Evolutionary conservation across 2,329 filamentous ascomycete species (phyloP).

Genomic region (Penicillium sp.): DNA sequence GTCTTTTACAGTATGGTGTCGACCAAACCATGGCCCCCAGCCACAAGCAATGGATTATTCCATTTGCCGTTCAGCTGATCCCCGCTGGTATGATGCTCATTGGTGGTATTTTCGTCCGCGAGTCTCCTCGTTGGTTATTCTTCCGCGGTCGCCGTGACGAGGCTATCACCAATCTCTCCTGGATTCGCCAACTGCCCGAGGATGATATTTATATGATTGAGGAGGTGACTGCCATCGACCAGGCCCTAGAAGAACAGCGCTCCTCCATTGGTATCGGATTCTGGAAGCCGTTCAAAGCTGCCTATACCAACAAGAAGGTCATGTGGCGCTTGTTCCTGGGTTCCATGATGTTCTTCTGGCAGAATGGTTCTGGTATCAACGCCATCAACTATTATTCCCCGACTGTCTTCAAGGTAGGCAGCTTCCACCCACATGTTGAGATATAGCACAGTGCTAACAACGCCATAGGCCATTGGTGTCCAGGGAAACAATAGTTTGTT

Average conservation of each 20-base stretch:
- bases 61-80: constrained; percentile 39
- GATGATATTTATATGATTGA: constrained; percentile 68
- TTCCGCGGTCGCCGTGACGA: constrained; percentile 70
- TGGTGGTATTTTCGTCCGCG: constrained; percentile 64
- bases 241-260: constrained; percentile 68
- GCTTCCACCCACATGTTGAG: background rate
- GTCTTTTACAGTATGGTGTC: constrained; percentile 55
- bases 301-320: constrained; percentile 60
- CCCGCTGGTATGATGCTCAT: constrained; percentile 47
- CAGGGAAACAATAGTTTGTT: constrained; percentile 63
- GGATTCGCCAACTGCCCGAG: constrained; percentile 45
- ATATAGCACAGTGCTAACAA: background rate
- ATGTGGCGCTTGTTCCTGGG: constrained; percentile 76
- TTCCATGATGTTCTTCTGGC: constrained; percentile 75
- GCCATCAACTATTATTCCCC: constrained; percentile 78
- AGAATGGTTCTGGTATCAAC: constrained; percentile 78
- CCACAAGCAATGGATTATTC: constrained; percentile 40
- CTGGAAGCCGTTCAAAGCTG: constrained; percentile 70
- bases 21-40: constrained; percentile 29
- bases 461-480: constrained; percentile 60
- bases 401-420: constrained; percentile 62
- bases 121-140: constrained; percentile 70
- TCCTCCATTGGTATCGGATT: constrained; percentile 70
- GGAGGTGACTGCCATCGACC: constrained; percentile 71
- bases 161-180: constrained; percentile 58